Percentiles rank a stretch among this genome's conserved stretches.
phyloP scores from a whole-genome alignment of 2,329 filamentous ascomycete genomes.

The Juglanconis oblonga region DNA sequence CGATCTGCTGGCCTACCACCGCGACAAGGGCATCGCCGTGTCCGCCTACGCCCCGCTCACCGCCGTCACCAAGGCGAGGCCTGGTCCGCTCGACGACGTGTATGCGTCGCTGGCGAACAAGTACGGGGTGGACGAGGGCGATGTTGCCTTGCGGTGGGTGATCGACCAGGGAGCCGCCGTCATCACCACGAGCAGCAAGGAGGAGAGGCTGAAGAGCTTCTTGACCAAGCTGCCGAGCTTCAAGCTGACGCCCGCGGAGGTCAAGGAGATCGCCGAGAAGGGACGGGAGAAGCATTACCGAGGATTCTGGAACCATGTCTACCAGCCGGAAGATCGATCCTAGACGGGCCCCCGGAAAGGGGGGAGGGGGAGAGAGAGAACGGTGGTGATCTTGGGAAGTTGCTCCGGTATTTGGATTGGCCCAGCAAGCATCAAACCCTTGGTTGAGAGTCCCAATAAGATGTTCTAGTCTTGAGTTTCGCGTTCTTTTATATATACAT shows the following conservation, averaged over 20 bases:
- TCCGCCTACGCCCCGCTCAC: conserved; percentile 29
- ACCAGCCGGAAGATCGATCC: conserved; percentile 45
- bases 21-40: conserved; percentile 35
- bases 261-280: conserved; percentile 51
- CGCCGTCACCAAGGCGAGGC: conserved; percentile 41
- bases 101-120: conserved; percentile 47
- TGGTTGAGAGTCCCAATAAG: too few relatives aligned
- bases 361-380: neutral
- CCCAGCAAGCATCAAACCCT: too few relatives aligned
- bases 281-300: conserved; percentile 61
- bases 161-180: conserved; percentile 58
- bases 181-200: conserved; percentile 58
- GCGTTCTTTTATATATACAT: too few relatives aligned
- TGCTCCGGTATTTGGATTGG: too few relatives aligned
- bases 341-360: neutral
- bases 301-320: conserved; percentile 55
- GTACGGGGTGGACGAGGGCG: conserved; percentile 51
- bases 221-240: conserved; percentile 49
- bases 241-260: conserved; percentile 57
- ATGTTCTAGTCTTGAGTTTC: too few relatives aligned
- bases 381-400: too few relatives aligned
- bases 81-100: conserved; percentile 51
- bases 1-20: conserved; percentile 37
- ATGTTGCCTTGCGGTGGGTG: conserved; percentile 53
- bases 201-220: conserved; percentile 56